These are phyloP conservation scores for Mortierella sp. DNA, from an alignment of 371 early-diverging fungal species.

Conservation along the genomic window DNA sequence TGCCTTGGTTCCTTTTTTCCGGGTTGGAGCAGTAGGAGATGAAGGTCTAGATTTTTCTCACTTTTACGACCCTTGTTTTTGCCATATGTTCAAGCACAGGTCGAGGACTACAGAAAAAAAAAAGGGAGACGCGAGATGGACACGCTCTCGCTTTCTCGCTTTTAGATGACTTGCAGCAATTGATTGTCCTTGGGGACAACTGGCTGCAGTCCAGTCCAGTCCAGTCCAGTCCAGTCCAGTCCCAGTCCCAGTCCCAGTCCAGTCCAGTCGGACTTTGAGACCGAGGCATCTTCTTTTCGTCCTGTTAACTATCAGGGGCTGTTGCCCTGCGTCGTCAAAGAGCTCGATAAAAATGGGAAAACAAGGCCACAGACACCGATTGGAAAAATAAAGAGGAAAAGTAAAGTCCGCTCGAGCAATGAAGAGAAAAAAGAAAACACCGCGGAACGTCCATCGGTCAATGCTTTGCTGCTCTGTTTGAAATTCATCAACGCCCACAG, in stretches of 20 bases:
- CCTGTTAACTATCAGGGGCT: not conserved
- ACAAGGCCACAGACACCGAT: not conserved
- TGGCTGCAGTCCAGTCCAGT: too few species aligned
- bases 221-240: too few species aligned
- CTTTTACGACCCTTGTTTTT: not conserved
- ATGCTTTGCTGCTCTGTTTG: not conserved
- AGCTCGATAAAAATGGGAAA: conserved; percentile 7
- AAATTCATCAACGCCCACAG: not conserved
- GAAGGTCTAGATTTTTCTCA: not conserved
- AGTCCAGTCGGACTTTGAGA: not conserved
- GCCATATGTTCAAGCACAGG: not conserved
- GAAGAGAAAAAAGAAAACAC: not conserved
- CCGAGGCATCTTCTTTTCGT: not conserved
- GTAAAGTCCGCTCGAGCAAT: not conserved
- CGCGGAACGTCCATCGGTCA: not conserved
- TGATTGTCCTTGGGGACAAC: not conserved
- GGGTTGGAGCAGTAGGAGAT: not conserved
- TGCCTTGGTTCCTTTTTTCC: not conserved
- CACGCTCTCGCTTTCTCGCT: too few species aligned
- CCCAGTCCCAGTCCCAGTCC: not conserved
- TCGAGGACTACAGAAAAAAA: not conserved
- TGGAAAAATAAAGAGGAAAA: not conserved
- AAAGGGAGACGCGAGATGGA: not conserved
- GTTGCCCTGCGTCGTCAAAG: not conserved
- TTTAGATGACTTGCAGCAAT: not conserved